Conservation (phyloP, 2,329 filamentous ascomycete genomes). For the Aspergillus ibericus region DNA sequence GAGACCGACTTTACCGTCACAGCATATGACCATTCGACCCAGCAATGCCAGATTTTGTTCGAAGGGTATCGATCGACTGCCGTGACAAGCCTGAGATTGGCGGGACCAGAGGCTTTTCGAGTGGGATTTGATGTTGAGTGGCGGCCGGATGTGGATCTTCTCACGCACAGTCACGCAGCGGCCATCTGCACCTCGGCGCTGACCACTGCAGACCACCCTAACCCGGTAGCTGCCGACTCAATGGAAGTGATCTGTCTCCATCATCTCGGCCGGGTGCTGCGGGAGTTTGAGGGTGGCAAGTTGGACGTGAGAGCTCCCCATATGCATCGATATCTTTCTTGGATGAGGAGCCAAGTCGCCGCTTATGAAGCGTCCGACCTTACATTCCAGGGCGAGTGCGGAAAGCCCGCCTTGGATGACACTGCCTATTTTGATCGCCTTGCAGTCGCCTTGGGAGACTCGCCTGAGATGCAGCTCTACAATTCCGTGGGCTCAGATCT, state of each 20-base stretch:
- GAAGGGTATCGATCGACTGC: neutral
- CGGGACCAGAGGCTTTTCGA: neutral
- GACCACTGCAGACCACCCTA: neutral
- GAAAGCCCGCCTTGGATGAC: neutral
- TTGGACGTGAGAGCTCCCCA: neutral
- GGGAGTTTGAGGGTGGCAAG: neutral
- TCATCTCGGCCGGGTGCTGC: neutral
- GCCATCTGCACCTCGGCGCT: neutral
- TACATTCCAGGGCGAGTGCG: neutral
- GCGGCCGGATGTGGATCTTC: neutral
- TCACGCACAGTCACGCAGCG: neutral
- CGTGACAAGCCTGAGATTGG: neutral
- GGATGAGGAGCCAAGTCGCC: neutral
- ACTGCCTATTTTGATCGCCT: neutral
- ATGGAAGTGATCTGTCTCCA: neutral
- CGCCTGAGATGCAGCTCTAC: neutral
- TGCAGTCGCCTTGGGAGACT: neutral
- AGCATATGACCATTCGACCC: neutral
- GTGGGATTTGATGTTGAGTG: slow-evolving; percentile 5
- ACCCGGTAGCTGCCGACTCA: neutral
- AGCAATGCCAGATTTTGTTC: slow-evolving; percentile 17
- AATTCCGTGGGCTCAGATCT: neutral
- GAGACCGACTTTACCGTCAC: neutral
- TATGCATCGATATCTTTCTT: neutral
- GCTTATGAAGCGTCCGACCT: neutral